Evolutionary conservation across 225 moss, liverwort and hornwort genomes (phyloP).

Genomic region (Anthoceros angustus): DNA sequence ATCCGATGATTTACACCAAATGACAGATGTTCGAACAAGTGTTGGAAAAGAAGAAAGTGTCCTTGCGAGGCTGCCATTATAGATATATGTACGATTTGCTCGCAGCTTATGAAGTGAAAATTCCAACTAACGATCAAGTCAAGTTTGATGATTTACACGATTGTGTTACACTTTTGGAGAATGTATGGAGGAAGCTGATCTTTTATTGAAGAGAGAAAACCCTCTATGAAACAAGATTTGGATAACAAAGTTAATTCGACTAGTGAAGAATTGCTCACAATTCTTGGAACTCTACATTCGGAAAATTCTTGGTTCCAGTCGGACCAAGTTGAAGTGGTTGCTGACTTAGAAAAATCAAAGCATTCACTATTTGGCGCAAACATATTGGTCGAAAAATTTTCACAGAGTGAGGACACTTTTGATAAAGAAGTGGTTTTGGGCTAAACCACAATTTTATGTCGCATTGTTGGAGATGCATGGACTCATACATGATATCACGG

Average conservation of each 20-base stretch:
- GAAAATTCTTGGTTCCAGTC: constrained; percentile 49
- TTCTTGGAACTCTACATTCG: constrained; percentile 49
- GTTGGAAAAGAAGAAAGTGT: constrained; percentile 54
- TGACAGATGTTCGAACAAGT: constrained; percentile 52
- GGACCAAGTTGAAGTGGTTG: constrained; percentile 37
- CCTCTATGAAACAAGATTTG: constrained; percentile 55
- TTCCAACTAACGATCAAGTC: constrained; percentile 74
- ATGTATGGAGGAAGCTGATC: constrained; percentile 61
- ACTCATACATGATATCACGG: constrained; percentile 40
- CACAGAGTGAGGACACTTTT: constrained; percentile 36
- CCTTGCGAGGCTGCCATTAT: constrained; percentile 42
- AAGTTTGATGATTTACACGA: constrained; percentile 80
- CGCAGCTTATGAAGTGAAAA: constrained; percentile 72
- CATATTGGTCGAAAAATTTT: constrained; percentile 68
- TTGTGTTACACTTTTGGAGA: constrained; percentile 59
- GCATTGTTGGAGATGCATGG: constrained; percentile 37
- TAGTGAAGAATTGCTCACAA: constrained; percentile 58
- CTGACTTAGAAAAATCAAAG: constrained; percentile 37
- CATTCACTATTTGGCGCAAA: constrained; percentile 63
- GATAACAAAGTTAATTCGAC: constrained; percentile 36
- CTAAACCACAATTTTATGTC: constrained; percentile 63
- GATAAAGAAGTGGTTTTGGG: constrained; percentile 44
- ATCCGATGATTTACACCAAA: too few relatives aligned
- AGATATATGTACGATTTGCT: constrained; percentile 76
- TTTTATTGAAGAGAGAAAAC: constrained; percentile 26